Evolutionary conservation across 305 asterid species (phyloP), one percentile per base, ranked within the genome.

Genomic region (Fraxinus dipetala): DNA sequence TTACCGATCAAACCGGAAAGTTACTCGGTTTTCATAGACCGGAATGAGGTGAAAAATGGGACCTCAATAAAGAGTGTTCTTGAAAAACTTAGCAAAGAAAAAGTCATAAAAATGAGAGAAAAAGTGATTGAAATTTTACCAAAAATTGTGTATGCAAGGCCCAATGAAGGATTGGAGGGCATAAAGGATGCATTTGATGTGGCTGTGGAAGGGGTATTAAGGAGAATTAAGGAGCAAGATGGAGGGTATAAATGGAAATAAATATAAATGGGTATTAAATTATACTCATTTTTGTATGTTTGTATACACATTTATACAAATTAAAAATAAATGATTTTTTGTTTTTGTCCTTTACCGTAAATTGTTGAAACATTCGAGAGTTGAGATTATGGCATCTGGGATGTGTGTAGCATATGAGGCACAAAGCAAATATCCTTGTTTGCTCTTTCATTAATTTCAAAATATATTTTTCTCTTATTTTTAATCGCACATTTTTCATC

Each of bases 131-230:
- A 90, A 80, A 85, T 83, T 67, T 87, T 93, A 70, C 94, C 95
- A 0, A 87, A 74, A 40, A 34, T 91, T 38, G 83, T 93, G 2
- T 93, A 93, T 79, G 89, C 91, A 26, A 90, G 88, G 76, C 77
- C 88, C 30, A 79, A 75, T 30, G 43, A 80, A 6, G 94, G 96
- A 0, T 85, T 93, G 85, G 90, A 90, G 69, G 97, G 93, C 2
- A 80, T 89, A 59, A 84, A 72, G 10, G 97, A 93, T 85, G 98
- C 95, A 31, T 93, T 93, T 87, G 98, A 92, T 78, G 72, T 92
- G 63, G 97, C 94, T 18, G 82, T 92, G 20, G 92, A 92, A 45
- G 93, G 95, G 2, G 87, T 91, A 4, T 45, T 93, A 88, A 89
- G 78, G 82, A 86, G 95, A 78, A 80, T 78, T 2, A 86, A 81